phyloP scores from a whole-genome alignment of 2,329 filamentous ascomycete species.

The Nannizziopsis arthrosporioides region DNA sequence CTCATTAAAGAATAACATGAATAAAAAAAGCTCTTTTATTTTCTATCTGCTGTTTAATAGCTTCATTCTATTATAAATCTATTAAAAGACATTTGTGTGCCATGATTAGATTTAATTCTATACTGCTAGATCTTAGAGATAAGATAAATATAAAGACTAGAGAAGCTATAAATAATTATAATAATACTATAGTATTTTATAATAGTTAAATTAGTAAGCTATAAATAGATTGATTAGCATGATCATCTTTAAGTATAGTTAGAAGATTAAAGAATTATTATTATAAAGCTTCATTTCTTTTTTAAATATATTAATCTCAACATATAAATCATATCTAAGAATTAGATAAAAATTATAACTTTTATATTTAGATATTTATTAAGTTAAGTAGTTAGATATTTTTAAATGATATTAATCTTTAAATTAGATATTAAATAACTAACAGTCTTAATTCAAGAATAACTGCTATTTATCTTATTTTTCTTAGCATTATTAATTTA shows the following conservation, averaged over 20 bases:
- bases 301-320: constrained; percentile 39
- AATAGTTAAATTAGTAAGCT: constrained; percentile 46
- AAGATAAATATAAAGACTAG: constrained; percentile 42
- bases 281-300: constrained; percentile 39
- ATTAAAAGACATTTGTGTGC: constrained; percentile 47
- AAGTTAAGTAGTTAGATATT: constrained; percentile 31
- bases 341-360: constrained; percentile 51
- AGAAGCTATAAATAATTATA: no score
- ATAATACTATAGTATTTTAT: no score
- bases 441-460: constrained; percentile 22
- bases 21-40: not conserved
- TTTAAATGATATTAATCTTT: constrained; percentile 29
- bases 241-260: not conserved
- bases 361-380: constrained; percentile 39
- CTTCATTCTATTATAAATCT: constrained; percentile 52
- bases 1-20: not conserved
- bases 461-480: constrained; percentile 15
- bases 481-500: constrained; percentile 2
- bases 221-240: not conserved
- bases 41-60: constrained; percentile 48
- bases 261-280: constrained; percentile 19
- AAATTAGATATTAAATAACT: constrained; percentile 26
- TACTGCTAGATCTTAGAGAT: constrained; percentile 46
- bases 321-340: constrained; percentile 43
- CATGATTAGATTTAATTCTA: constrained; percentile 48